These are phyloP conservation scores for Schizonepeta tenuifolia DNA, from an alignment of 257 asterid species.

Conservation along the genomic window DNA sequence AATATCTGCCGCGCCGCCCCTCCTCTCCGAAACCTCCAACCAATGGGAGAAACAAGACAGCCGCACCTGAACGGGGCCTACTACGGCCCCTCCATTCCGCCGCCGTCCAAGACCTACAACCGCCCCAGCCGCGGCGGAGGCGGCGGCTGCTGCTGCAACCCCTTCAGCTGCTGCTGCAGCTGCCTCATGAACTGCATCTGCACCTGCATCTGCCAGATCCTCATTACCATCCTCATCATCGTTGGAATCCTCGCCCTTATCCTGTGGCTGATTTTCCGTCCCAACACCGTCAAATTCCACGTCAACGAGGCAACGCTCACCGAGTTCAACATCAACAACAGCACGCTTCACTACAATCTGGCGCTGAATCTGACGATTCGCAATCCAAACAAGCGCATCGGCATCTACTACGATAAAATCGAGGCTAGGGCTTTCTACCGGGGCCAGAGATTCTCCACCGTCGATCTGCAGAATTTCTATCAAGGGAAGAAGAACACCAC, in stretches of 20 bases:
- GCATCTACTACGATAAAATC: constrained; percentile 77
- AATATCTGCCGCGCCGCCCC: neutral
- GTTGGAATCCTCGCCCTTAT: constrained; percentile 45
- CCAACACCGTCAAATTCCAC: constrained; percentile 65
- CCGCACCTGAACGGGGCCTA: constrained; percentile 77
- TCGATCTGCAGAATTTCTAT: constrained; percentile 47
- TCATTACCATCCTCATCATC: constrained; percentile 51
- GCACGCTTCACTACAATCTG: constrained; percentile 64
- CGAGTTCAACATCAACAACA: constrained; percentile 58
- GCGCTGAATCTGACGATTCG: constrained; percentile 66
- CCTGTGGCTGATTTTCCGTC: constrained; percentile 78
- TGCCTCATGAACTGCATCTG: constrained; percentile 65
- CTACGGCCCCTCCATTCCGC: constrained; percentile 89
- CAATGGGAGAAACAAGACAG: constrained; percentile 39
- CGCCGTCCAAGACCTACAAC: constrained; percentile 57
- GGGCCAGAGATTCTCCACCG: constrained; percentile 49
- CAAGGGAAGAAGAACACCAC: constrained; percentile 66
- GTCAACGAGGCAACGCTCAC: constrained; percentile 62
- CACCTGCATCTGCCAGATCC: constrained; percentile 73
- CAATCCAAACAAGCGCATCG: constrained; percentile 84
- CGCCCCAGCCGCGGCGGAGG: constrained; percentile 74
- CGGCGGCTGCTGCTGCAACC: constrained; percentile 79
- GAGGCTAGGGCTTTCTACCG: constrained; percentile 69
- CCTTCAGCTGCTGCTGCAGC: constrained; percentile 72
- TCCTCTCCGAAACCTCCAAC: neutral